Conservation (phyloP, 2,329 filamentous ascomycete genomes). For the Cordyceps javanica region DNA sequence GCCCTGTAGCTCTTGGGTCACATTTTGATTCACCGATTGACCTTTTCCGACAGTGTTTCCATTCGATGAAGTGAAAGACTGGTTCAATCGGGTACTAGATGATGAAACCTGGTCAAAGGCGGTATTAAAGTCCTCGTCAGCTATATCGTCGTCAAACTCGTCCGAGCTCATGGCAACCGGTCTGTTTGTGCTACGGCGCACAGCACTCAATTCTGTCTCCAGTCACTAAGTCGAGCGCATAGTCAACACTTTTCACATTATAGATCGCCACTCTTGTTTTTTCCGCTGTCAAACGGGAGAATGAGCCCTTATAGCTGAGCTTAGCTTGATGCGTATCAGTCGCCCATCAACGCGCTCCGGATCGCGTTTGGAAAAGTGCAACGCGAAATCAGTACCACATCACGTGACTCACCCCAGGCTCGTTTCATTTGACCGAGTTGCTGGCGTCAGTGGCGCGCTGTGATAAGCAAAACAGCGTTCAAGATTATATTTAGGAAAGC, state of each 20-base stretch:
- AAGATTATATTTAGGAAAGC: too few relatives aligned
- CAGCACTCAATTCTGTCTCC: background rate
- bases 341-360: slow-evolving; percentile 3
- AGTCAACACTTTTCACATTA: background rate
- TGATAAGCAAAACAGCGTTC: too few relatives aligned
- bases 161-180: slow-evolving; percentile 45
- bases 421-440: background rate
- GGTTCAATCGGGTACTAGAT: slow-evolving; percentile 19
- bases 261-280: background rate
- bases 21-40: background rate
- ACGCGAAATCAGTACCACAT: slow-evolving; percentile 27
- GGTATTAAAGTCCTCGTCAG: slow-evolving; percentile 59
- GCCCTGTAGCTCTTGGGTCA: slow-evolving; percentile 41
- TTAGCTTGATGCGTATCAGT: background rate
- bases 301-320: background rate
- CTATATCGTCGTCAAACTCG: slow-evolving; percentile 58
- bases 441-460: background rate
- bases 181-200: background rate
- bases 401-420: slow-evolving; percentile 19
- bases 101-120: slow-evolving; percentile 48
- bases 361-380: slow-evolving; percentile 8
- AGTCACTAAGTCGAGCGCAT: background rate
- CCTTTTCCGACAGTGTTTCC: background rate
- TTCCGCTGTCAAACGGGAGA: background rate
- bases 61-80: slow-evolving; percentile 6